Evolutionary conservation across 495 filamentous ascomycete genomes (phyloP).

Genomic region (Hypoxylon fragiforme): DNA sequence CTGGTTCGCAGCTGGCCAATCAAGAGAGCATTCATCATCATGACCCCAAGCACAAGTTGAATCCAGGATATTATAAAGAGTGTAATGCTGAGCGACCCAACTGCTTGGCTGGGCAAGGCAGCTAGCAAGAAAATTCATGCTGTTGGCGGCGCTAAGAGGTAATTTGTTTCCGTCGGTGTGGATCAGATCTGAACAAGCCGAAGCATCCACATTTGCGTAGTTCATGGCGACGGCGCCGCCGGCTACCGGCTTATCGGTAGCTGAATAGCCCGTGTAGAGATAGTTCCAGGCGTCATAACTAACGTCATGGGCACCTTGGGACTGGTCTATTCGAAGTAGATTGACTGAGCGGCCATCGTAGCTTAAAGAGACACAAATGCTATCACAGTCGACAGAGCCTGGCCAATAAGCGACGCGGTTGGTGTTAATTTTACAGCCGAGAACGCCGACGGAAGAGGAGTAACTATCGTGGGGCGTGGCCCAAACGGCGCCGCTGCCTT

Average conservation of each 20-base stretch:
- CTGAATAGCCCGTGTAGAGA: conserved; percentile 48
- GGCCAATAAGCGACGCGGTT: conserved; percentile 56
- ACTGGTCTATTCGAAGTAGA: conserved; percentile 52
- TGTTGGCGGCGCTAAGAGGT: conserved; percentile 53
- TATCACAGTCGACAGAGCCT: conserved; percentile 49
- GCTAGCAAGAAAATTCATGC: conserved; percentile 52
- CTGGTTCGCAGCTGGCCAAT: conserved; percentile 53
- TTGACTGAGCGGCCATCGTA: conserved; percentile 48
- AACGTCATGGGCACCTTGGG: conserved; percentile 51
- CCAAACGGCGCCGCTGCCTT: conserved; percentile 46
- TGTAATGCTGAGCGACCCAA: conserved; percentile 49
- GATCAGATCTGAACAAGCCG: conserved; percentile 44
- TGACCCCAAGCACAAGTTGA: conserved; percentile 48
- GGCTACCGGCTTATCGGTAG: conserved; percentile 46
- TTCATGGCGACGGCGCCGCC: conserved; percentile 50
- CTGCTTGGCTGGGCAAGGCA: conserved; percentile 46
- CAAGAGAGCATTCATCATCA: conserved; percentile 49
- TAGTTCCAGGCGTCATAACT: conserved; percentile 58
- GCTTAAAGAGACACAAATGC: conserved; percentile 49
- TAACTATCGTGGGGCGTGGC: conserved; percentile 56
- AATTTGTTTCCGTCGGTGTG: conserved; percentile 47
- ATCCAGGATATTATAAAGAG: conserved; percentile 51
- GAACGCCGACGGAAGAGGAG: conserved; percentile 52
- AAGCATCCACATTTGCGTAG: conserved; percentile 41
- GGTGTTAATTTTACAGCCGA: conserved; percentile 54